Base-by-base conservation (phyloP, 2,329 filamentous ascomycete genomes). In the Whalleya microplaca region DNA sequence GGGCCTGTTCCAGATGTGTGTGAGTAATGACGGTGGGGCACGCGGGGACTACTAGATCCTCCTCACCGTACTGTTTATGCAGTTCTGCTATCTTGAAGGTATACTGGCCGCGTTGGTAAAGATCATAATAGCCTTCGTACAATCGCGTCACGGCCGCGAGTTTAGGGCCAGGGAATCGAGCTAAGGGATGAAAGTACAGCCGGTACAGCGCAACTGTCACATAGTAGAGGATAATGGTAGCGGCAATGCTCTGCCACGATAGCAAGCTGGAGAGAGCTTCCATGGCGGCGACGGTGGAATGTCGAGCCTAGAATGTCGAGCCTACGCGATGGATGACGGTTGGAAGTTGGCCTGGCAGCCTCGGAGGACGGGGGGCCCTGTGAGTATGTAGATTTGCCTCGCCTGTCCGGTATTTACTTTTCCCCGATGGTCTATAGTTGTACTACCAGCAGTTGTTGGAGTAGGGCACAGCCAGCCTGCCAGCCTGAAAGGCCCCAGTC, bases 91-190 rank as follows among this genome's bases (percentile, higher is more conserved):
- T 65, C 45, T 65, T 64, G 16, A 59, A 63, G 2, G 66, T 60
- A 19, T 68, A 69, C 41, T 65, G 58, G 14, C 64, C 64, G 46
- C 45, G 49, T 18, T 48, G 45, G 18, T 61, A 27, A 44, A 67
- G 23, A 51, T 66, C 63, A 40, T 67, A 68, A 40, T 63, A 71
- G 16, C 41, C 66, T 47, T 71, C 67, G 21, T 64, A 63, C 45
- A 54, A 61, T 9, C 54, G 54, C 0, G 60, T 59, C 8, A 66
- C 8, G 0, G 66, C 64, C 10, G 61, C 58, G 4, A 64, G 40
- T 48, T 61, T 67, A 10, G 63, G 68, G 1, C 66, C 66, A 0
- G 66, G 66, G 29, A 68, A 61, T 6, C 37, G 37, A 21, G 63
- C 50, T 4, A 69, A 46, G 10, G 68, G 68, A 29, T 67, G 59